These are phyloP conservation scores for Tubosaeta sp. DNA, from an alignment of 768 basidiomycete genomes.

Conservation along the genomic window DNA sequence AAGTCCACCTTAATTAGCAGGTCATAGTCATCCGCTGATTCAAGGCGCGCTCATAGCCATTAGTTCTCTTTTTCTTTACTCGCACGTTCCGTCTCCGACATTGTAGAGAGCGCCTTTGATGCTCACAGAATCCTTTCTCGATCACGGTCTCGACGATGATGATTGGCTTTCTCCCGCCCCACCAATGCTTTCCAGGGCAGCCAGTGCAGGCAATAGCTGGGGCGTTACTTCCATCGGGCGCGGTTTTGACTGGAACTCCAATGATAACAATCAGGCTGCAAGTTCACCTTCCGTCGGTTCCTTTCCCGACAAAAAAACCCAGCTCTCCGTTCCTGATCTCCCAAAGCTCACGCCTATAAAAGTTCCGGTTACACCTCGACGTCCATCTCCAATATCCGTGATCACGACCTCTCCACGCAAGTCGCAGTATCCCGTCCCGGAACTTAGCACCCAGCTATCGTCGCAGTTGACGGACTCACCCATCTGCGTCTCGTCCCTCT, in stretches of 20 bases:
- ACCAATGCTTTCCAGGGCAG: slow-evolving; percentile 51
- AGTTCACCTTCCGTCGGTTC: slow-evolving; percentile 2
- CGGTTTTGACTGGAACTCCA: slow-evolving; percentile 70
- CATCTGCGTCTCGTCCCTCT: slow-evolving; percentile 27
- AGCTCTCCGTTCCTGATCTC: slow-evolving; percentile 13
- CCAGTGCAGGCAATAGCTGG: slow-evolving; percentile 76
- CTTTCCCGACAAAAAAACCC: slow-evolving; percentile 8
- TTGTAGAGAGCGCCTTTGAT: slow-evolving; percentile 41
- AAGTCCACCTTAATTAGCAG: slow-evolving; percentile 10
- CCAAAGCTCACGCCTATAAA: slow-evolving; percentile 7
- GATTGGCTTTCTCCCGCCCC: slow-evolving; percentile 59
- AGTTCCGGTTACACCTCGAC: slow-evolving; percentile 5
- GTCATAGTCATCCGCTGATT: not conserved
- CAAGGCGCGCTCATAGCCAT: not conserved
- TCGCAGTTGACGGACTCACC: slow-evolving; percentile 30
- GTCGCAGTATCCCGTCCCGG: slow-evolving; percentile 18
- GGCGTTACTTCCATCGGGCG: slow-evolving; percentile 81
- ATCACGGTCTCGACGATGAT: slow-evolving; percentile 64
- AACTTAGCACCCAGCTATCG: slow-evolving; percentile 26
- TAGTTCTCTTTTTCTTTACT: not conserved
- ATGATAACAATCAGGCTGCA: slow-evolving; percentile 28
- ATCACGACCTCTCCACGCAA: slow-evolving; percentile 23
- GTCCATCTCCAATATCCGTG: slow-evolving; percentile 14
- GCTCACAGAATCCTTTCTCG: slow-evolving; percentile 57
- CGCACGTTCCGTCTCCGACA: not conserved